phyloP scores from a whole-genome alignment of 2,329 filamentous ascomycete species.

The Fusarium verrucosum region DNA sequence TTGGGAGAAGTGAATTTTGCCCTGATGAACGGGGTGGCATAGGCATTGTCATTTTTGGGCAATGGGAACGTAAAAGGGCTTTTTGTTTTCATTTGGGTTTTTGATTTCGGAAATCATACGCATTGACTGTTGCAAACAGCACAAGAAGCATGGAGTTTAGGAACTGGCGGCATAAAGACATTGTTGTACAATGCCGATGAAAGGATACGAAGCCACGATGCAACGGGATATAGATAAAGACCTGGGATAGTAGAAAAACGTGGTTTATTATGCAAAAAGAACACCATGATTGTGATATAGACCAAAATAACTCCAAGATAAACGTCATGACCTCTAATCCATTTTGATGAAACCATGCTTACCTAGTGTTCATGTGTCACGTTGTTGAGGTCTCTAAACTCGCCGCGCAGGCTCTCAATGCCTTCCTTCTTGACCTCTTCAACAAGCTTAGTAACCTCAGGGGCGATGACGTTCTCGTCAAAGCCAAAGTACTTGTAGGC shows the following conservation, averaged over 20 bases:
- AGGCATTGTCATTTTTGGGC: neutral
- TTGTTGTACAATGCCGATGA: neutral
- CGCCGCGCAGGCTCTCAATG: slow-evolving; percentile 45
- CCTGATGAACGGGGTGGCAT: neutral
- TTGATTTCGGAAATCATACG: neutral
- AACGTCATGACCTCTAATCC: neutral
- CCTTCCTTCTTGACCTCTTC: slow-evolving; percentile 45
- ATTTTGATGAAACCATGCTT: neutral
- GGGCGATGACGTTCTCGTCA: slow-evolving; percentile 55
- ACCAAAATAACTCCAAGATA: slow-evolving; percentile 19
- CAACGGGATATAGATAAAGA: neutral
- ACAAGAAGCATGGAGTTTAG: neutral
- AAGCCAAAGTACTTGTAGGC: slow-evolving; percentile 67
- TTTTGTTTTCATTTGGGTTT: neutral
- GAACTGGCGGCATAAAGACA: neutral
- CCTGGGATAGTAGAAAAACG: neutral
- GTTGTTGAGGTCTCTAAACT: slow-evolving; percentile 47
- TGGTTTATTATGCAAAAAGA: slow-evolving; percentile 17
- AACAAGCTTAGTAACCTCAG: slow-evolving; percentile 48
- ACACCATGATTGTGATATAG: slow-evolving; percentile 9
- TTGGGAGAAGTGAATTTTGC: neutral
- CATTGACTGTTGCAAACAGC: neutral
- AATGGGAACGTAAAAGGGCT: neutral
- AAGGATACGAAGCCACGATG: neutral
- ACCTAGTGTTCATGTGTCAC: slow-evolving; percentile 38